Evolutionary conservation across 257 asterid species (phyloP).

Genomic region (Verbascum thapsus): DNA sequence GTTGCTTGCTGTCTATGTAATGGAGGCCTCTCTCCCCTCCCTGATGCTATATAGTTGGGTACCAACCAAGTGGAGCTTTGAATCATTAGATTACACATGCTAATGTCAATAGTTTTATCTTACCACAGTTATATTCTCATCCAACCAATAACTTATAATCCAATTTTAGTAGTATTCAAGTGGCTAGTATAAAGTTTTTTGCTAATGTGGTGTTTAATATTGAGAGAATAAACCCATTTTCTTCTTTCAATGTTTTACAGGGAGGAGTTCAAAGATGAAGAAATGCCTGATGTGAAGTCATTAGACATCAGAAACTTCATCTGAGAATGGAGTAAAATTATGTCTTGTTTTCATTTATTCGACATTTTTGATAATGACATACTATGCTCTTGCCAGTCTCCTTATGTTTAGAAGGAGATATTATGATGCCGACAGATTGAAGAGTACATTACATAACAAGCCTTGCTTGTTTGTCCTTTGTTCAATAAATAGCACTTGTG

Average conservation of each 20-base stretch:
- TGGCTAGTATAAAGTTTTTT: neutral
- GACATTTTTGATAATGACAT: conserved; percentile 12
- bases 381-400: conserved; percentile 14
- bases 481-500: conserved; percentile 23
- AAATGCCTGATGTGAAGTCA: conserved; percentile 52
- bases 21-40: too few relatives aligned
- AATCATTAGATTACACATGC: too few relatives aligned
- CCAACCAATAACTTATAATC: too few relatives aligned
- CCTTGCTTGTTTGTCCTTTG: neutral
- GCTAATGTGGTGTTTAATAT: neutral
- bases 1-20: too few relatives aligned
- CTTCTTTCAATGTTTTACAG: conserved; percentile 28
- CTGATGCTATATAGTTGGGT: too few relatives aligned
- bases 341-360: conserved; percentile 17
- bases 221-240: neutral
- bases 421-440: conserved; percentile 20
- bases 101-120: too few relatives aligned
- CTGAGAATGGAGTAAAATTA: conserved; percentile 26
- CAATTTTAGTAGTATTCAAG: too few relatives aligned
- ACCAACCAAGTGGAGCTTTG: too few relatives aligned
- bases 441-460: conserved; percentile 13
- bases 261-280: conserved; percentile 61
- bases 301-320: conserved; percentile 64
- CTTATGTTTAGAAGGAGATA: conserved; percentile 12
- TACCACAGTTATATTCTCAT: too few relatives aligned